Base-by-base conservation (phyloP, 2,329 filamentous ascomycete genomes). In the Phoma sp. region DNA sequence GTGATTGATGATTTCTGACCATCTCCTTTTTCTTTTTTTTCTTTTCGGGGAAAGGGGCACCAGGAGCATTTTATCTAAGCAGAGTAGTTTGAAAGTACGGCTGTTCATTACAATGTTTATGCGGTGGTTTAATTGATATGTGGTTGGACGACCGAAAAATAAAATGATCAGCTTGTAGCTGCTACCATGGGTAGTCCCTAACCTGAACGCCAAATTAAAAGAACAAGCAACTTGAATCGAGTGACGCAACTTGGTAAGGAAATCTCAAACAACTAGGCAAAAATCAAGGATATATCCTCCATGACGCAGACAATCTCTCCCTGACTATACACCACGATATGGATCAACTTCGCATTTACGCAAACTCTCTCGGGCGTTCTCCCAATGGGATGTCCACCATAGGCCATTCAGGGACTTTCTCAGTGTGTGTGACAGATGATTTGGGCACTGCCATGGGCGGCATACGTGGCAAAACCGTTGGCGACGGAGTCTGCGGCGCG, bases 401-500 rank as follows among this genome's bases (percentile, higher is more conserved):
- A 3, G 45, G 46, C 18, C 37, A 54, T 7, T 46, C 24, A 4
- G 41, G 10, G 7, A 22, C 27, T 2, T 25, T 25, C 1, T 42
- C 39, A 7, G 13, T 23, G 2, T 3, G 25, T 5, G 29, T 35
- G n/a, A 38, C 5, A 1, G 33, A 25, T n/a, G 50, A 38, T 9
- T 38, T 35, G 2, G 33, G 33, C 25, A 32, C 22, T 3, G 43
- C 43, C 7, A 24, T 47, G 0, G 23, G 40, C 4, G 29, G 41
- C 18, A 35, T 35, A 4, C 39, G 45, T 23, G 46, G 32, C 5
- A 42, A 37, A 4, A 18, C 14, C 7, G 18, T 46, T 2, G 22
- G 24, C 1, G 40, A 47, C 18, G 48, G 46, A 9, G 50, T 59
- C 46, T 64, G 63, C 18, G 50, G 45, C 8, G 54, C 50, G 24